Base-by-base conservation (phyloP, 345 rosid genomes). In the Linum lewisii region DNA sequence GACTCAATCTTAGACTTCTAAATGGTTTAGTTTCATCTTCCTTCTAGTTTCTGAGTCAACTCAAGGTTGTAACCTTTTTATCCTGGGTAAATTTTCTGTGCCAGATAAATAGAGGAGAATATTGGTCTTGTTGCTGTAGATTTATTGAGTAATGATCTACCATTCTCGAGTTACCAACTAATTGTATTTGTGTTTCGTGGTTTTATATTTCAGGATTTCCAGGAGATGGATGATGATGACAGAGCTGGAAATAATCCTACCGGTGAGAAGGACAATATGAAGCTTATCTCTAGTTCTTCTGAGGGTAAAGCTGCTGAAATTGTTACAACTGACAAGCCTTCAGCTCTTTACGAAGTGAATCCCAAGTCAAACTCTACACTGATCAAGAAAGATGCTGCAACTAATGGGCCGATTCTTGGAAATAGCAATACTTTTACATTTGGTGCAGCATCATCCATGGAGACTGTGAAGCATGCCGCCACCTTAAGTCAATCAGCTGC, bases 201-300 rank as follows among this genome's bases (percentile, higher is more conserved):
- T 24, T 38, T 7, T 37, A 22, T 45, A 59, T 66, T 64, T 58
- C 72, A 93, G 99, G 97, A 89, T 71, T 73, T 64, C 66, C 55
- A 84, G 70, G 93, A 84, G 51, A 63, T 81, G 80, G 99, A 87
- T 63, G 89, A 83, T 61, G 92, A 84, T 47, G 74, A 59, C 47
- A 32, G 59, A 63, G 37, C 61, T 45, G 76, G 70, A 62, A 60
- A 45, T 21, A 60, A 59, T 26, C 60, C 79, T 73, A 58, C 75
- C 63, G 47, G 64, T 24, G 63, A 26, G 73, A 67, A 47, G 75
- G 65, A 60, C 72, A 52, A 65, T 82, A 72, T 42, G 55, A 80
- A 79, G 75, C 63, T 38, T 55, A 75, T 69, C 59, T 49, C 51
- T 57, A 37, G 62, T 24, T 63, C 54, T 20, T 50, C 50, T 65